These are phyloP conservation scores for Davidsoniella neocaledoniae DNA, from an alignment of 2,329 filamentous ascomycete genomes.

Conservation along the genomic window DNA sequence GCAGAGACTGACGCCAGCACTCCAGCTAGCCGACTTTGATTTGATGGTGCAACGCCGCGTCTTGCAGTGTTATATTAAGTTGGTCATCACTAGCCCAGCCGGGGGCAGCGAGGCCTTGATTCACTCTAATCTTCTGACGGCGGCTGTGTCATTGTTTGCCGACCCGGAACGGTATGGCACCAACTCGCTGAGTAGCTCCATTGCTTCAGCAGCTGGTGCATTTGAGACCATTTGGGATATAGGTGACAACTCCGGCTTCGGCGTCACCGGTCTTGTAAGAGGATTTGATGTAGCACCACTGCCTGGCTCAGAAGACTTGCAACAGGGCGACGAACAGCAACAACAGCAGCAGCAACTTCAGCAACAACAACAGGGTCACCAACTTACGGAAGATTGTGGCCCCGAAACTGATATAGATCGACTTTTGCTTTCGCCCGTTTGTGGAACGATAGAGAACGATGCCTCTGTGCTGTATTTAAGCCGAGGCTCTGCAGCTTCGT, in stretches of 20 bases:
- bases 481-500: slow-evolving; percentile 18
- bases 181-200: slow-evolving; percentile 73
- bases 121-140: slow-evolving; percentile 78
- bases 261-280: slow-evolving; percentile 68
- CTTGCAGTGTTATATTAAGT: slow-evolving; percentile 82
- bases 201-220: slow-evolving; percentile 73
- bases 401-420: slow-evolving; percentile 49
- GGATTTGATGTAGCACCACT: slow-evolving; percentile 58
- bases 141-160: slow-evolving; percentile 81
- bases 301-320: slow-evolving; percentile 46
- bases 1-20: slow-evolving; percentile 64
- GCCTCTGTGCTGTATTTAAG: slow-evolving; percentile 54
- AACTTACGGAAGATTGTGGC: slow-evolving; percentile 33
- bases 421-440: slow-evolving; percentile 52
- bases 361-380: no score
- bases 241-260: slow-evolving; percentile 85
- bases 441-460: slow-evolving; percentile 76
- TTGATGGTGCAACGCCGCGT: slow-evolving; percentile 88
- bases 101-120: slow-evolving; percentile 73
- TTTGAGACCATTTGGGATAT: slow-evolving; percentile 95
- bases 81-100: slow-evolving; percentile 74
- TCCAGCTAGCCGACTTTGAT: slow-evolving; percentile 80
- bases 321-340: slow-evolving; percentile 1
- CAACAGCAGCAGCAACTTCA: background rate
- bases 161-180: slow-evolving; percentile 80